Percentiles rank a stretch among this genome's conserved stretches.
phyloP scores from a whole-genome alignment of 768 basidiomycete species.

The Serendipita sp. region DNA sequence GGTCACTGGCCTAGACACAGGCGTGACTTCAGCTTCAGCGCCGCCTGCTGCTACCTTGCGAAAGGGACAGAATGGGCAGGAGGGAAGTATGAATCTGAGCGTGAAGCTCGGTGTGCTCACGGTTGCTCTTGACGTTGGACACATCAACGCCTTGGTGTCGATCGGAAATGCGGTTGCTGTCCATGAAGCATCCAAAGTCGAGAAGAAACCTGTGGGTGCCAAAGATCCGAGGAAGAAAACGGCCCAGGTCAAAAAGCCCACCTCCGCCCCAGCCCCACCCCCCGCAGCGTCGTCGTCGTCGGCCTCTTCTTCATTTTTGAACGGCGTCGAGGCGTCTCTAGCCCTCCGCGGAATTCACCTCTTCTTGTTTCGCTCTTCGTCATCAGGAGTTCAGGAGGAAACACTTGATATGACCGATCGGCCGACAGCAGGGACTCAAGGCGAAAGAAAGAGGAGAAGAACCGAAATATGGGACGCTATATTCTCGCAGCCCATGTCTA shows the following conservation, averaged over 20 bases:
- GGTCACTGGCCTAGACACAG: background rate
- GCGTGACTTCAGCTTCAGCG: background rate
- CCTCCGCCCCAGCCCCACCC: background rate
- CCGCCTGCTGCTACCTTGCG: no score
- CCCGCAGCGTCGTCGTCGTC: slow-evolving; percentile 18
- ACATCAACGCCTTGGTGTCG: slow-evolving; percentile 34
- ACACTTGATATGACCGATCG: background rate
- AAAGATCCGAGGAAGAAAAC: background rate
- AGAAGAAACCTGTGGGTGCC: background rate
- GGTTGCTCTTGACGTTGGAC: slow-evolving; percentile 38
- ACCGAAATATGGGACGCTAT: no score
- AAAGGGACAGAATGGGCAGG: no score
- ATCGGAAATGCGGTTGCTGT: slow-evolving; percentile 7
- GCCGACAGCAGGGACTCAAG: background rate
- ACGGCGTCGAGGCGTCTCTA: slow-evolving; percentile 11
- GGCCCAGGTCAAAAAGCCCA: no score
- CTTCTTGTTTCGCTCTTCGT: slow-evolving; percentile 10
- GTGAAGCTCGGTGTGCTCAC: slow-evolving; percentile 36
- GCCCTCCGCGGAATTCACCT: slow-evolving; percentile 11
- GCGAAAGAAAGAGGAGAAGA: no score
- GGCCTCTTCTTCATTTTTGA: slow-evolving; percentile 17
- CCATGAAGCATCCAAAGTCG: no score
- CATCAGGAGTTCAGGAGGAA: background rate
- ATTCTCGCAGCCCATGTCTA: background rate
- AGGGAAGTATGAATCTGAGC: slow-evolving; percentile 22